Base-by-base conservation (phyloP, 208 protist genomes). In the Leishmania mexicana region DNA sequence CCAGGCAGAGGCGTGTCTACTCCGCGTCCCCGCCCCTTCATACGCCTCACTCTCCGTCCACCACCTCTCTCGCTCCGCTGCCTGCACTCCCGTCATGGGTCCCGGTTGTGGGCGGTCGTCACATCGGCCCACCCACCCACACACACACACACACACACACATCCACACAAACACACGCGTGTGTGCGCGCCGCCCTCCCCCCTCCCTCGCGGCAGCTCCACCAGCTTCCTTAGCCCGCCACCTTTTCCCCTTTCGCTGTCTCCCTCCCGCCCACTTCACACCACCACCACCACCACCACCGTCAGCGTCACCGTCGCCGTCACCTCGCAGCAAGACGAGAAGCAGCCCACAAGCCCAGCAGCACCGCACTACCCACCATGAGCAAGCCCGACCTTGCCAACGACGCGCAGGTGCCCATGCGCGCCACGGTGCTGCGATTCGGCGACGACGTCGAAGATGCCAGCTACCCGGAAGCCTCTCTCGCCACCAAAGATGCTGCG, bases 401-500 rank as follows among this genome's bases (percentile, higher is more conserved):
- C n/a, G 51, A 67, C 31, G 3, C 24, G 60, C 60, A 67, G n/a
- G 60, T 19, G n/a, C n/a, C 40, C 54, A 3, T 51, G 68, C 38
- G 15, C 13, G 67, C 53, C 42, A 73, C 49, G 53, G 68, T 73
- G 68, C 53, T 64, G 17, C 7, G 75, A 58, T 78, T 78, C 40
- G 15, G 58, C 58, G 42, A 78, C 75, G 58, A 78, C 38, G 10
- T n/a, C 13, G 38, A 10, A 17, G 67, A 49, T 5, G 65, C 28
- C 68, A 17, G 11, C 49, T 81, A 81, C 68, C 78, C 78, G 13
- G 60, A 67, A 67, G 60, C 60, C 31, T 68, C 68, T 47, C 67
- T 64, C 67, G 35, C 28, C 40, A 47, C 28, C 78, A 15, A 47
- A 1, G 47, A 6, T 6, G 21, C 57, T 3, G 42, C 65, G 17